Conservation (phyloP, 345 rosid genomes). For the Boechera retrofracta region DNA sequence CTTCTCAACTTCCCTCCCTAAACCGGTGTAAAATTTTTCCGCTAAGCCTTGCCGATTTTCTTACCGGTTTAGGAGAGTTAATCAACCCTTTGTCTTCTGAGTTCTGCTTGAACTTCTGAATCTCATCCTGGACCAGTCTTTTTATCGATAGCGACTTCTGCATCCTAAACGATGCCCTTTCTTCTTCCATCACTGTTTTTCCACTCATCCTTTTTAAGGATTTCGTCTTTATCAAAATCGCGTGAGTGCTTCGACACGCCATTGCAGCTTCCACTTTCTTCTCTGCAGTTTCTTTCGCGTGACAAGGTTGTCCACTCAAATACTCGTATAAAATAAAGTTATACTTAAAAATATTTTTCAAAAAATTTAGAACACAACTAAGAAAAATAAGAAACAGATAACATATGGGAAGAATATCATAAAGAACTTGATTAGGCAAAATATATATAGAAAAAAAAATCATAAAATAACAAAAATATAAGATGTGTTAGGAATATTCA, state of each 20-base stretch:
- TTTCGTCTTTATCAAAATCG: slow-evolving; percentile 64
- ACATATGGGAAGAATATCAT: no score
- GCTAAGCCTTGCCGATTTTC: slow-evolving; percentile 49
- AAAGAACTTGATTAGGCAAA: no score
- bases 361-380: no score
- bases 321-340: slow-evolving; percentile 53
- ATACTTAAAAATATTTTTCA: no score
- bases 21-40: slow-evolving; percentile 48
- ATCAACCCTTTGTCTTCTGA: slow-evolving; percentile 27
- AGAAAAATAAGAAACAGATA: no score
- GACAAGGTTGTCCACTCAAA: slow-evolving; percentile 62
- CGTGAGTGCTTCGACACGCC: slow-evolving; percentile 92
- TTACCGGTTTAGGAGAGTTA: slow-evolving; percentile 36
- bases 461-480: no score
- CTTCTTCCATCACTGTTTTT: slow-evolving; percentile 61
- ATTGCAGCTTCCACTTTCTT: slow-evolving; percentile 89
- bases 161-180: slow-evolving; percentile 50
- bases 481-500: no score
- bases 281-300: slow-evolving; percentile 80
- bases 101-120: slow-evolving; percentile 48
- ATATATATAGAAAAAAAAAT: no score
- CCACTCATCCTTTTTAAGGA: slow-evolving; percentile 50
- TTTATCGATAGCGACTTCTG: slow-evolving; percentile 62
- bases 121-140: slow-evolving; percentile 57
- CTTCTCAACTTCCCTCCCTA: slow-evolving; percentile 52